These are phyloP conservation scores for Tagetes erecta DNA, from an alignment of 129 eudicot genomes.

Conservation along the genomic window DNA sequence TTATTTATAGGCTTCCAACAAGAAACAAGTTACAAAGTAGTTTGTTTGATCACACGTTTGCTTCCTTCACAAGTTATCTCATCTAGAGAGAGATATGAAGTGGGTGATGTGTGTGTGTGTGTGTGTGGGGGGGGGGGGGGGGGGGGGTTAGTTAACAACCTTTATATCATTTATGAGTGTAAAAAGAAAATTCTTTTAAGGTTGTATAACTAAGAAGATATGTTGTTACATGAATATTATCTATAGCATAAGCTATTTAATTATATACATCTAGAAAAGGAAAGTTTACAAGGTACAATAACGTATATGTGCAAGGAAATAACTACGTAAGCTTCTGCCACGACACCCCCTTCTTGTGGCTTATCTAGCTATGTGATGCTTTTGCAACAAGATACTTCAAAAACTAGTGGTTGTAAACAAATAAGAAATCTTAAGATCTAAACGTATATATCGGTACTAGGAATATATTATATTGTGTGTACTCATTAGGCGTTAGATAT, in stretches of 20 bases:
- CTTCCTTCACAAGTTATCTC: conserved; percentile 30
- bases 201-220: conserved; percentile 13
- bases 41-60: conserved; percentile 38
- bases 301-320: conserved; percentile 38
- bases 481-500: neutral
- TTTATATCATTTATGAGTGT: conserved; percentile 38
- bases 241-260: neutral
- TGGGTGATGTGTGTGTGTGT: no score
- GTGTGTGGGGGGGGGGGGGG: neutral
- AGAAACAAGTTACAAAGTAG: conserved; percentile 23
- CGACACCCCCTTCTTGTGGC: conserved; percentile 18
- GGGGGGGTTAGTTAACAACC: conserved; percentile 20
- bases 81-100: neutral
- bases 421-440: neutral
- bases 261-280: conserved; percentile 9
- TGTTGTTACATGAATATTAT: conserved; percentile 13
- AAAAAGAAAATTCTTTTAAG: conserved; percentile 19
- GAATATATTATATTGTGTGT: neutral
- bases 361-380: conserved; percentile 18
- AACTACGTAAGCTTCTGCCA: conserved; percentile 26
- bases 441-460: neutral
- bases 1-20: conserved; percentile 29
- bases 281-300: conserved; percentile 26
- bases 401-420: conserved; percentile 22
- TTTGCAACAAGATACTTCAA: conserved; percentile 22